Conservation (phyloP, 331 rosid species). For the Phaseolus coccineus region DNA sequence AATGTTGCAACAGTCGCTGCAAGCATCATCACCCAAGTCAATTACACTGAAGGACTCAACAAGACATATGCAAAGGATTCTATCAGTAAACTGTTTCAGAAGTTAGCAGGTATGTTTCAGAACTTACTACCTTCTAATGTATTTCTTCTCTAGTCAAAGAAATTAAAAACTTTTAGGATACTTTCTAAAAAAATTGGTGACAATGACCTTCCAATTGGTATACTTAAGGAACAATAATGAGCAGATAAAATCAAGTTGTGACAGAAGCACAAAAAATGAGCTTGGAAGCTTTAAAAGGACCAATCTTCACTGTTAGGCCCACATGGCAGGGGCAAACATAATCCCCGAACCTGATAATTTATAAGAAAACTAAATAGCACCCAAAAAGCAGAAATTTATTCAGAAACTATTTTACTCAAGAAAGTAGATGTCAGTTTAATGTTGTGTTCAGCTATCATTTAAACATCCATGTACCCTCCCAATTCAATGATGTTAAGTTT, state of each 20-base stretch:
- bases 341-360: conserved; percentile 21
- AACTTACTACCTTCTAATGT: conserved; percentile 14
- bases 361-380: conserved; percentile 11
- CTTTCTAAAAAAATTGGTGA: conserved; percentile 8
- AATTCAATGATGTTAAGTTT: conserved; percentile 16
- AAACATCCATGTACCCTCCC: conserved; percentile 25
- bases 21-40: conserved; percentile 45
- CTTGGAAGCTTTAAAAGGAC: conserved; percentile 23
- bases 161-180: not conserved
- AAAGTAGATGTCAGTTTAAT: conserved; percentile 14
- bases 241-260: conserved; percentile 20
- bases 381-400: conserved; percentile 12
- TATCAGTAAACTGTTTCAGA: conserved; percentile 40
- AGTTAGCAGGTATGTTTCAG: conserved; percentile 11
- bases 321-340: conserved; percentile 17
- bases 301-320: conserved; percentile 9
- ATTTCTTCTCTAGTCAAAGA: conserved; percentile 15
- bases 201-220: conserved; percentile 11
- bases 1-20: conserved; percentile 86
- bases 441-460: conserved; percentile 21
- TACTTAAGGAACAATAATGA: conserved; percentile 17
- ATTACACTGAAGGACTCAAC: conserved; percentile 40
- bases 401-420: conserved; percentile 15
- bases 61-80: conserved; percentile 56
- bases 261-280: conserved; percentile 26